Conservation (phyloP, 2,329 filamentous ascomycete species). For the Colletotrichum tropicale region DNA sequence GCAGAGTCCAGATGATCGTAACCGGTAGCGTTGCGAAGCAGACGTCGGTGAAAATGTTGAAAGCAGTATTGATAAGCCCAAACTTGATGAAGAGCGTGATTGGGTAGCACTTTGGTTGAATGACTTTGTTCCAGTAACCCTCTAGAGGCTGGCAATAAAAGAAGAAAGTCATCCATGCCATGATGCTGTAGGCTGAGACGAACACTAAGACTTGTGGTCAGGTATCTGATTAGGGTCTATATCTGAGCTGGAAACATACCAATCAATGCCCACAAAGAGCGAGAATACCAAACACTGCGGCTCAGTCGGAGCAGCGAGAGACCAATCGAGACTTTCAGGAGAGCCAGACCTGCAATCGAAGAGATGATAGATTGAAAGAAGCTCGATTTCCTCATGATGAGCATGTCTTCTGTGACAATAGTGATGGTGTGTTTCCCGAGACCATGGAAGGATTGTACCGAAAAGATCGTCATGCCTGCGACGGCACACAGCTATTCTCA, state of each 20-base stretch:
- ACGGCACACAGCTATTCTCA: constrained; percentile 27
- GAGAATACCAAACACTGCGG: constrained; percentile 27
- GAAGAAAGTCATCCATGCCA: constrained; percentile 17
- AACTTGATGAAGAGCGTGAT: neutral
- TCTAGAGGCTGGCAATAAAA: neutral
- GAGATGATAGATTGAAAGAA: constrained; percentile 52
- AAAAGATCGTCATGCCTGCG: constrained; percentile 37
- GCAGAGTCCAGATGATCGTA: constrained; percentile 42
- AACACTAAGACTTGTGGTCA: constrained; percentile 3
- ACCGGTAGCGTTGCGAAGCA: constrained; percentile 46
- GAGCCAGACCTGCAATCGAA: constrained; percentile 28
- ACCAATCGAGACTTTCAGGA: constrained; percentile 28
- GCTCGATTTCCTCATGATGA: constrained; percentile 41
- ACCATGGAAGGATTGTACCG: constrained; percentile 46
- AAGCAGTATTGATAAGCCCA: constrained; percentile 22
- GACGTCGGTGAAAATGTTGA: constrained; percentile 47
- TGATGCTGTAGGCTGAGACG: constrained; percentile 23
- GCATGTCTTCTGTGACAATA: constrained; percentile 34
- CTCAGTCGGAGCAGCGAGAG: constrained; percentile 24
- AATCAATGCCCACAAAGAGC: constrained; percentile 25
- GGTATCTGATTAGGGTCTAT: accelerated
- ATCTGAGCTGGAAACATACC: neutral
- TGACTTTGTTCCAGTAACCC: constrained; percentile 1
- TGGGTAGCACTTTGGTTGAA: neutral
- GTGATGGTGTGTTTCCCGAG: constrained; percentile 48